phyloP scores from a whole-genome alignment of 352 stramenopile species.

The Phytophthora citricola region DNA sequence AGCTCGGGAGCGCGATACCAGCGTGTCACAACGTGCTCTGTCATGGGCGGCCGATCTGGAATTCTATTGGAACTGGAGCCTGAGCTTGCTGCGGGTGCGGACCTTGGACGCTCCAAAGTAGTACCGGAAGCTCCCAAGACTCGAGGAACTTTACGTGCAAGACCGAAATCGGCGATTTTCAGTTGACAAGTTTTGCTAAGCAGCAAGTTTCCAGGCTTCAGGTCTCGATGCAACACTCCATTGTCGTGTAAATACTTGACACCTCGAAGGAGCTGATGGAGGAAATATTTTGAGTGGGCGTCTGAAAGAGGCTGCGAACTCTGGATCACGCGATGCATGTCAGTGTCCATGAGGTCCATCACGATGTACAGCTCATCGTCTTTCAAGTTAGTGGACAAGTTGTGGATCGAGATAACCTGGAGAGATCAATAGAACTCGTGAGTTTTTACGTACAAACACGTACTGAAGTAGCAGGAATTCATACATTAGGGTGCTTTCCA shows the following conservation, averaged over 20 bases:
- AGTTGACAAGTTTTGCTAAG: slow-evolving; percentile 81
- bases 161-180: slow-evolving; percentile 85
- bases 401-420: slow-evolving; percentile 86
- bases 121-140: slow-evolving; percentile 1
- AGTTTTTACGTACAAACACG: not conserved
- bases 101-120: slow-evolving; percentile 51
- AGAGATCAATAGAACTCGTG: not conserved
- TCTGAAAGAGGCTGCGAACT: slow-evolving; percentile 78
- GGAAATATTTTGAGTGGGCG: slow-evolving; percentile 89
- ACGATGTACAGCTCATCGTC: slow-evolving; percentile 96
- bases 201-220: slow-evolving; percentile 86
- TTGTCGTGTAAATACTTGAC: slow-evolving; percentile 83
- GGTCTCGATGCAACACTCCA: slow-evolving; percentile 80
- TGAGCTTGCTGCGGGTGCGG: slow-evolving; percentile 43
- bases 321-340: slow-evolving; percentile 91
- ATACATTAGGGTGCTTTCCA: slow-evolving; percentile 86
- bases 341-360: slow-evolving; percentile 96
- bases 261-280: slow-evolving; percentile 92
- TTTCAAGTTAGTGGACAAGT: slow-evolving; percentile 84
- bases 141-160: slow-evolving; percentile 66
- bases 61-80: slow-evolving; percentile 12
- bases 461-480: slow-evolving; percentile 1
- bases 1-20: slow-evolving; percentile 93
- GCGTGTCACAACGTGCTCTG: slow-evolving; percentile 87
- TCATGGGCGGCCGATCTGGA: slow-evolving; percentile 62